phyloP scores from a whole-genome alignment of 2,329 filamentous ascomycete genomes.

The Ceratocystis lukuohia region DNA sequence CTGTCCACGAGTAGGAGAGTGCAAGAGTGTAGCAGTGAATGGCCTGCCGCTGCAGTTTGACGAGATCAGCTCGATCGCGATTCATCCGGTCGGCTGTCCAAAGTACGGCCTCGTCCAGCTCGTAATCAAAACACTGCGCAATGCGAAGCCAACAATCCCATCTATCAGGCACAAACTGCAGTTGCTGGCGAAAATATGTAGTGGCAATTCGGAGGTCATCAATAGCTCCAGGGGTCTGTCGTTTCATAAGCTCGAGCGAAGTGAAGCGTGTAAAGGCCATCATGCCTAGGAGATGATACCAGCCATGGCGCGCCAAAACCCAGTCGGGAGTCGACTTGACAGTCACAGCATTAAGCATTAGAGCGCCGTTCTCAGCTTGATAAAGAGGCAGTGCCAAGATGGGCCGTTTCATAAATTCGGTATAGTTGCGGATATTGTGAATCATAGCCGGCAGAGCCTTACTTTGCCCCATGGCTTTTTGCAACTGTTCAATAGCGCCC shows the following conservation, averaged over 20 bases:
- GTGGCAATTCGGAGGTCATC: constrained; percentile 74
- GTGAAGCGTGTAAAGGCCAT: constrained; percentile 78
- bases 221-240: constrained; percentile 63
- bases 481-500: constrained; percentile 81
- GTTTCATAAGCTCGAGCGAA: constrained; percentile 53
- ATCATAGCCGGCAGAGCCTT: constrained; percentile 68
- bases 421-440: constrained; percentile 77
- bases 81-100: constrained; percentile 91
- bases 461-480: constrained; percentile 66
- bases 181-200: constrained; percentile 64
- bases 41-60: constrained; percentile 61
- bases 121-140: constrained; percentile 75
- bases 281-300: constrained; percentile 86
- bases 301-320: constrained; percentile 64
- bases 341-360: constrained; percentile 57
- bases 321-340: constrained; percentile 53
- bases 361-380: constrained; percentile 63
- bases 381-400: constrained; percentile 73
- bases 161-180: constrained; percentile 66
- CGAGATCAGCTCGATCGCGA: constrained; percentile 60
- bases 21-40: constrained; percentile 66
- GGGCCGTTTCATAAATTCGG: constrained; percentile 65
- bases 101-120: constrained; percentile 72
- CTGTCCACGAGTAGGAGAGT: constrained; percentile 40
- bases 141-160: constrained; percentile 90